phyloP scores from a whole-genome alignment of 352 stramenopile genomes.

The Globisporangium irregulare region DNA sequence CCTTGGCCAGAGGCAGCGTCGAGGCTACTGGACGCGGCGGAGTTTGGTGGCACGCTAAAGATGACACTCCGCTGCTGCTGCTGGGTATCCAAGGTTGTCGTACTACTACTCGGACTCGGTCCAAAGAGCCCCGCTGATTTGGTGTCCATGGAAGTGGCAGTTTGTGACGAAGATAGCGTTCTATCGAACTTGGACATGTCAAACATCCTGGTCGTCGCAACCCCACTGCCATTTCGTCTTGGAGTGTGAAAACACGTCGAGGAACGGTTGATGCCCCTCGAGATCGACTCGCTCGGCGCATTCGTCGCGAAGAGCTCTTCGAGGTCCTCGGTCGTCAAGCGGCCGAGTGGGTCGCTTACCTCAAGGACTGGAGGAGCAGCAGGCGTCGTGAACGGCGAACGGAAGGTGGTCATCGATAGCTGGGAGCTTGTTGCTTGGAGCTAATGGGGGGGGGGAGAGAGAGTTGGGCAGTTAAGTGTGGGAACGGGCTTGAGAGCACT shows the following conservation, averaged over 20 bases:
- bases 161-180: neutral
- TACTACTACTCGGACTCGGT: neutral
- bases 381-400: neutral
- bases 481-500: too few species aligned
- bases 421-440: too few species aligned
- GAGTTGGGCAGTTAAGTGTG: too few species aligned
- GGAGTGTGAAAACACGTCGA: neutral
- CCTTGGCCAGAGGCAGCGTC: too few species aligned
- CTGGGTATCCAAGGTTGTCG: neutral
- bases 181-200: slow-evolving; percentile 3
- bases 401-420: neutral
- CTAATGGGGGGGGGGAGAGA: too few species aligned
- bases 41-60: neutral
- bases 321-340: neutral
- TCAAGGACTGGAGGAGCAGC: neutral
- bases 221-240: neutral
- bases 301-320: slow-evolving; percentile 5
- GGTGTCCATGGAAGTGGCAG: neutral
- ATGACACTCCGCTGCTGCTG: neutral
- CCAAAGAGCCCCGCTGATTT: neutral
- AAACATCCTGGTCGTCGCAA: neutral
- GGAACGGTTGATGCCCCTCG: neutral
- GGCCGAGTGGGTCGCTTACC: neutral
- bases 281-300: neutral
- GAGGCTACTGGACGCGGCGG: neutral